Evolutionary conservation across 169 alveolate genomes (phyloP), one percentile per base, ranked within the genome.

Genomic region (Eimeria brunetti): DNA sequence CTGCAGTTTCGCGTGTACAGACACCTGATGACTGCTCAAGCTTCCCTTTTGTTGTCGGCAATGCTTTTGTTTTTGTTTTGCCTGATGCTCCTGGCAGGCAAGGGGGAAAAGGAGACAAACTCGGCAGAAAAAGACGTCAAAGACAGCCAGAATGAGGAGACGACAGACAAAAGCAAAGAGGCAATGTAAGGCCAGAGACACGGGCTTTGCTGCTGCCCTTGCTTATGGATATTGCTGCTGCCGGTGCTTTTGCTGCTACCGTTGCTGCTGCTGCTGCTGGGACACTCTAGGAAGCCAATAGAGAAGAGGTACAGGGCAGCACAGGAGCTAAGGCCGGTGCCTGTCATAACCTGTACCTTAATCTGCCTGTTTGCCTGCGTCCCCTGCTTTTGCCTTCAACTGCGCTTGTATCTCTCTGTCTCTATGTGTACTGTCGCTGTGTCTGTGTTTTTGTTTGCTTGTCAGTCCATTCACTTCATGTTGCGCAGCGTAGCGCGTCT

Each of bases 171-270:
- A 30, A 73, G 53, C 51, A 73, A 73, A 73, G 84, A 73, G 80
- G 36, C 18, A 14, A 69, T 69, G 80, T 69, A 36, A 14, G 80
- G 14, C 33, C 20, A 58, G 20, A 67, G 76, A 67, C 11, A 22
- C n/a, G 36, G 11, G 12, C 36, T 7, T 67, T 67, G 36, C 76
- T 67, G 36, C 27, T 22, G 41, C 84, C 9, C 80, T 36, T 69
- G 41, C n/a, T 69, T 69, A 69, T 36, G n/a, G n/a, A n/a, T n/a
- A 12, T 24, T 67, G 78, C 36, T 67, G 78, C 78, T 67, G 78
- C 78, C 16, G 64, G 24, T 56, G 64, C 16, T 56, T 9, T 16
- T 56, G 64, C 64, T 56, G 64, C 64, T 56, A 16, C 64, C 16
- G 64, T 56, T 56, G 64, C 64, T 56, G 64, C 64, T 56, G 64